Percentiles rank a stretch among this genome's conserved stretches.
Conservation (phyloP, 2,329 filamentous ascomycete genomes). For the Microcyclospora pomicola region DNA sequence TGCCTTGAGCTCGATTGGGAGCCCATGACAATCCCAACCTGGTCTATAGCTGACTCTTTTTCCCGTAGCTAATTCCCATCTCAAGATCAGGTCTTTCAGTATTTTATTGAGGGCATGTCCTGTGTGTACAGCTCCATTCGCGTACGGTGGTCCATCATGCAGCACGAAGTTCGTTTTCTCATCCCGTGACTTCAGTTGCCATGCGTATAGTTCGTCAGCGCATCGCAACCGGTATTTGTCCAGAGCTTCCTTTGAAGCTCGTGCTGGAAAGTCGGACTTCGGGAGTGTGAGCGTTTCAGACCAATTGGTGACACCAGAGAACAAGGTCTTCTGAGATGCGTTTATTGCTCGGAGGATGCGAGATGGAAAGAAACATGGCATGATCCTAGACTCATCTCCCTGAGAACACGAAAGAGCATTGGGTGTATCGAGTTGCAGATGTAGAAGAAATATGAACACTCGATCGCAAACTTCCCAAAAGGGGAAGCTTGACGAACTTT, state of each 20-base stretch:
- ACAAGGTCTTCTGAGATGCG: background rate
- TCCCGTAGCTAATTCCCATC: slow-evolving; percentile 66
- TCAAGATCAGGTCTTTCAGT: slow-evolving; percentile 82
- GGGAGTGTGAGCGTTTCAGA: slow-evolving; percentile 33
- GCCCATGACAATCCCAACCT: slow-evolving; percentile 94
- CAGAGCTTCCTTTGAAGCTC: slow-evolving; percentile 29
- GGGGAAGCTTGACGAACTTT: too few species aligned
- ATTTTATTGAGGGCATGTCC: slow-evolving; percentile 96
- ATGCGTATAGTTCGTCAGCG: slow-evolving; percentile 77
- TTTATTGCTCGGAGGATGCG: slow-evolving; percentile 10
- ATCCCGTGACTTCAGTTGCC: slow-evolving; percentile 49
- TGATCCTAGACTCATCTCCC: background rate
- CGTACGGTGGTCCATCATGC: slow-evolving; percentile 94
- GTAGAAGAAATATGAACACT: too few species aligned
- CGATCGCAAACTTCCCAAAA: too few species aligned
- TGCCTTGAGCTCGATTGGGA: slow-evolving; percentile 94
- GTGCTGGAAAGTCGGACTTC: slow-evolving; percentile 35
- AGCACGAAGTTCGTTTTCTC: slow-evolving; percentile 53
- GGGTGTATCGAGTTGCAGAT: too few species aligned
- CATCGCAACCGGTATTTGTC: slow-evolving; percentile 56
- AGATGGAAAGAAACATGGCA: slow-evolving; percentile 10
- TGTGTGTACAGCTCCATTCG: slow-evolving; percentile 81
- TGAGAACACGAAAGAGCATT: too few species aligned
- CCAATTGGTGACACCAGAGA: slow-evolving; percentile 10
- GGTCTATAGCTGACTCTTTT: slow-evolving; percentile 68